Evolutionary conservation across 805 yeast species (phyloP), one percentile per base, ranked within the genome.

Genomic region (Pichia insulana): DNA sequence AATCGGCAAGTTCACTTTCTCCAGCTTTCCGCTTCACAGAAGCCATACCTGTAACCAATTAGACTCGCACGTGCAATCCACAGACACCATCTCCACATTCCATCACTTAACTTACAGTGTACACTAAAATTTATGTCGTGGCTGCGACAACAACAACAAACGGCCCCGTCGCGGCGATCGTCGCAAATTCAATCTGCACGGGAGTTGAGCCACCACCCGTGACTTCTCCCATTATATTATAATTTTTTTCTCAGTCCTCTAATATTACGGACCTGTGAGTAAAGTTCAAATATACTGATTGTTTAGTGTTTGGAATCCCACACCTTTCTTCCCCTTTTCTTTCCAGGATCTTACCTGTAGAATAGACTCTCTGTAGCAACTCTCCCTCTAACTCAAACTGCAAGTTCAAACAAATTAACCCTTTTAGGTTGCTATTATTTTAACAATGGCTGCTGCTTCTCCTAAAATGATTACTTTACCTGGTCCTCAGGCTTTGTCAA

Each of bases 401-500:
- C 31, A 28, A 12, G 6, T 11, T 28, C 15, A 12, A 28, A 28
- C 15, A 28, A n/a, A 11, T 7, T 12, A 11, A 28, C 10, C 13
- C 10, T 28, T 28, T 28, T 5, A 11, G 15, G 31, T n/a, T 28
- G 31, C 31, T 7, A 12, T 28, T 28, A n/a, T n/a, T 28, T 28
- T 28, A 7, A 11, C 31, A 25, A 43, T 43, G 46, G 25, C 46
- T 30, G 16, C 42, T 12, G 17, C 39, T 42, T 34, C 49, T 17
- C 51, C 50, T 15, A 48, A 51, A 32, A 55, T 74, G 68, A 59
- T 73, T 53, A 65, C 75, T 46, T 70, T 87, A 51, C 82, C 95
- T 36, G 98, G 98, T 45, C 95, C 96, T 38, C 75, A 74, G 57
- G 97, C 96, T 49, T 71, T 88, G 59, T 89, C 97, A 40, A 74